phyloP scores from a whole-genome alignment of 2,329 filamentous ascomycete genomes.

The Xylariaceae sp. region DNA sequence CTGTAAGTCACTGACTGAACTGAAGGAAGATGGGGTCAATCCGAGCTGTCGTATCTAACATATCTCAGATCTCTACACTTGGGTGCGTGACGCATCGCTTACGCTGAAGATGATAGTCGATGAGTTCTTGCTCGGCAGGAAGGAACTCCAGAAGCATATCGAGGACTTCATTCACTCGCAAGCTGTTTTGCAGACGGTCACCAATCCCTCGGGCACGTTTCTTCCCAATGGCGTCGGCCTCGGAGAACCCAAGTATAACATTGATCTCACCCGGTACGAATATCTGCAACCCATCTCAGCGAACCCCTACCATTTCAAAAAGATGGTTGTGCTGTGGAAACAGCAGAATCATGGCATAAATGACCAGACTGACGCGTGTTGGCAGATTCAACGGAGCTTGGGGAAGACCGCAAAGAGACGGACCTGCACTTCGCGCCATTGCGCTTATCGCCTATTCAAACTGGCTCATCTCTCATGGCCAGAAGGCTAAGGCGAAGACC shows the following conservation, averaged over 20 bases:
- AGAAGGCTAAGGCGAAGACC: conserved; percentile 37
- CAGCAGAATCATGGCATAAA: no score
- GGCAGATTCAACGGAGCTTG: conserved; percentile 41
- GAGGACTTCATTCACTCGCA: conserved; percentile 53
- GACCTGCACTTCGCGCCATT: conserved; percentile 57
- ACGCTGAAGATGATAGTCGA: conserved; percentile 53
- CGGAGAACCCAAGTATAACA: conserved; percentile 55
- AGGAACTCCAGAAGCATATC: conserved; percentile 43
- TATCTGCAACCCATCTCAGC: no score
- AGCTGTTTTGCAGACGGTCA: conserved; percentile 49
- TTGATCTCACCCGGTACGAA: conserved; percentile 45
- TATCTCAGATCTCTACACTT: conserved; percentile 53
- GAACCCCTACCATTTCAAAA: no score
- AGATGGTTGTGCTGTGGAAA: no score
- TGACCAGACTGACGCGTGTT: no score
- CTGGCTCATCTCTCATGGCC: conserved; percentile 47
- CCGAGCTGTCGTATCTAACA: conserved; percentile 2
- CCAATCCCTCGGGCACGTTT: conserved; percentile 49
- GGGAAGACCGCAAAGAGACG: conserved; percentile 60
- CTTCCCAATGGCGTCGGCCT: conserved; percentile 46
- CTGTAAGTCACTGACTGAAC: conserved; percentile 39
- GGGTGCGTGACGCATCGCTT: conserved; percentile 55
- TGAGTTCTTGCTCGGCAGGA: conserved; percentile 47
- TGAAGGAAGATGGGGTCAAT: no score
- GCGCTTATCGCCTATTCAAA: conserved; percentile 53